Conservation (phyloP, 2,329 filamentous ascomycete genomes). For the Pseudogymnoascus sp. region DNA sequence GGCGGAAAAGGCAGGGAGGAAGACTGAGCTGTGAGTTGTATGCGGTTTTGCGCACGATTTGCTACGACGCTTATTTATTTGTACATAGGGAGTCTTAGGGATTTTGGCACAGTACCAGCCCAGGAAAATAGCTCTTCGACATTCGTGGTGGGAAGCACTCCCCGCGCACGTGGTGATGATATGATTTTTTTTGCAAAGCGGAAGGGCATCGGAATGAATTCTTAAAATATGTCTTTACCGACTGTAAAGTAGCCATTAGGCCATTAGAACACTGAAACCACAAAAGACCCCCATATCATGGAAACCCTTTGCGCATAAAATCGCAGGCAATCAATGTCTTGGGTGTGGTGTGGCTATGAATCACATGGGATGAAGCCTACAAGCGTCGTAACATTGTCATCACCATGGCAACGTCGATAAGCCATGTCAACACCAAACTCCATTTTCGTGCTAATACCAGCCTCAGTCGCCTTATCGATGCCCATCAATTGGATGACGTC, state of each 20-base stretch:
- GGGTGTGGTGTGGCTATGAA: background rate
- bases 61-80: background rate
- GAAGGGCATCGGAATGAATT: background rate
- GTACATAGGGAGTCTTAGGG: background rate
- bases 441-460: background rate
- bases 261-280: background rate
- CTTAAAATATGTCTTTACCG: background rate
- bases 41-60: background rate
- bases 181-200: background rate
- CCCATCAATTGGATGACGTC: background rate
- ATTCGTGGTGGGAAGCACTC: background rate
- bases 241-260: background rate
- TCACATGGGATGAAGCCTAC: background rate
- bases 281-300: background rate
- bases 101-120: background rate
- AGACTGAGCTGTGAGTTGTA: constrained; percentile 6
- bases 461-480: background rate
- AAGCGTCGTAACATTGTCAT: background rate
- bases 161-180: background rate
- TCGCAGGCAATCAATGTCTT: background rate
- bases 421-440: constrained; percentile 3
- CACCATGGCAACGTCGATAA: constrained; percentile 4
- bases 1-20: background rate
- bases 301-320: background rate
- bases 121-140: background rate